A percentile compares a stretch with the other conserved stretches of the same genome.
These are phyloP conservation scores for Hypoxylon fragiforme DNA, from an alignment of 495 filamentous ascomycete species.

Conservation along the genomic window DNA sequence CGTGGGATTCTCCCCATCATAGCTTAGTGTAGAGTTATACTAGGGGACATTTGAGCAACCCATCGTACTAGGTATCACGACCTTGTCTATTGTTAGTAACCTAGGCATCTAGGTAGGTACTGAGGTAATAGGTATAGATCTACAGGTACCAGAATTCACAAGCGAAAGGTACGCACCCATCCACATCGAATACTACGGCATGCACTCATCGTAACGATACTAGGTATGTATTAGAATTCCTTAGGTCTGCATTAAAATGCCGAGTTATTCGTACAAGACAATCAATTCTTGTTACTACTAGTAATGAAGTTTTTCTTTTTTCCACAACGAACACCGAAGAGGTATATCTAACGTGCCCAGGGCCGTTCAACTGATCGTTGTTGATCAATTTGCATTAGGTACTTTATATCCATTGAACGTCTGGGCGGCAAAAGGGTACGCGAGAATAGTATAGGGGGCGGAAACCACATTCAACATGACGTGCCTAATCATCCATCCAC, in stretches of 20 bases:
- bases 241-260: not conserved
- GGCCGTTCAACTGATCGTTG: slow-evolving; percentile 29
- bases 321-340: slow-evolving; percentile 35
- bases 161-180: no score
- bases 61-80: no score
- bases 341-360: slow-evolving; percentile 38
- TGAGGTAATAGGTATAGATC: no score
- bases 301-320: slow-evolving; percentile 35
- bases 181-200: not conserved
- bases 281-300: slow-evolving; percentile 36
- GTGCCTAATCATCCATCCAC: slow-evolving; percentile 23
- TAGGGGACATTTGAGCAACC: no score
- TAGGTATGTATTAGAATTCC: not conserved
- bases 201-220: not conserved
- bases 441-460: slow-evolving; percentile 38
- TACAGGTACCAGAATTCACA: no score
- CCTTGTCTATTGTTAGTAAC: no score
- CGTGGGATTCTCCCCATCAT: no score
- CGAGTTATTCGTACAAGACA: slow-evolving; percentile 31
- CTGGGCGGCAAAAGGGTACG: slow-evolving; percentile 31
- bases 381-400: slow-evolving; percentile 34
- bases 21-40: no score
- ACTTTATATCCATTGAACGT: slow-evolving; percentile 36
- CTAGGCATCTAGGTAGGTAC: no score
- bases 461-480: slow-evolving; percentile 18